phyloP scores from a whole-genome alignment of 2,329 filamentous ascomycete genomes.

The Zelopaecilomyces penicillatus region DNA sequence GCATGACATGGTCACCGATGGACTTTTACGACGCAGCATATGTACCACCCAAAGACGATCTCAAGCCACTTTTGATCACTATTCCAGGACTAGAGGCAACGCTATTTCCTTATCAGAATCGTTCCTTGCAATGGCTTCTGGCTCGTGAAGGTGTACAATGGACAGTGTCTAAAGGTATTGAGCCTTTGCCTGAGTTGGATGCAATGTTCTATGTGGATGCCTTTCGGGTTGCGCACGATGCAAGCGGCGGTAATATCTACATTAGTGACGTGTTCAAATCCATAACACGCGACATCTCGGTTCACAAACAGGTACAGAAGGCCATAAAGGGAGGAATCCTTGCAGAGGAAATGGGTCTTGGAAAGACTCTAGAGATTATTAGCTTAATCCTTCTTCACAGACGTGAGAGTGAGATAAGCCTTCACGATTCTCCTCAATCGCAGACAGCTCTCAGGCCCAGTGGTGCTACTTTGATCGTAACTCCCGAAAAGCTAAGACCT shows the following conservation, averaged over 20 bases:
- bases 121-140: conserved; percentile 63
- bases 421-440: conserved; percentile 21
- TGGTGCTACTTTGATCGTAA: conserved; percentile 53
- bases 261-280: conserved; percentile 57
- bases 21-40: conserved; percentile 64
- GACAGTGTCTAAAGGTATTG: conserved; percentile 14
- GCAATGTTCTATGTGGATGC: conserved; percentile 6
- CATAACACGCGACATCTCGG: conserved; percentile 39
- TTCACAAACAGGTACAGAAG: conserved; percentile 35
- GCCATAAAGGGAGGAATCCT: conserved; percentile 54
- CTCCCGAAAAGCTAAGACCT: conserved; percentile 45
- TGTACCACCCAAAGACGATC: conserved; percentile 43
- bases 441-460: conserved; percentile 38
- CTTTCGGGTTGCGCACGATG: conserved; percentile 27
- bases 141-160: conserved; percentile 54
- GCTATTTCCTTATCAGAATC: conserved; percentile 65
- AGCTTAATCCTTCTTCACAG: conserved; percentile 59
- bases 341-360: conserved; percentile 76
- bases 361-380: conserved; percentile 71
- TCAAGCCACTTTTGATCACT: conserved; percentile 27
- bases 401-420: conserved; percentile 4
- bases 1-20: conserved; percentile 34
- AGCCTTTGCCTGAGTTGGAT: conserved; percentile 3
- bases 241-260: conserved; percentile 33
- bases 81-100: conserved; percentile 38